A percentile compares a stretch with the other conserved stretches of the same genome.
Conservation (phyloP, 208 protist species). For the Leishmania guyanensis region DNA sequence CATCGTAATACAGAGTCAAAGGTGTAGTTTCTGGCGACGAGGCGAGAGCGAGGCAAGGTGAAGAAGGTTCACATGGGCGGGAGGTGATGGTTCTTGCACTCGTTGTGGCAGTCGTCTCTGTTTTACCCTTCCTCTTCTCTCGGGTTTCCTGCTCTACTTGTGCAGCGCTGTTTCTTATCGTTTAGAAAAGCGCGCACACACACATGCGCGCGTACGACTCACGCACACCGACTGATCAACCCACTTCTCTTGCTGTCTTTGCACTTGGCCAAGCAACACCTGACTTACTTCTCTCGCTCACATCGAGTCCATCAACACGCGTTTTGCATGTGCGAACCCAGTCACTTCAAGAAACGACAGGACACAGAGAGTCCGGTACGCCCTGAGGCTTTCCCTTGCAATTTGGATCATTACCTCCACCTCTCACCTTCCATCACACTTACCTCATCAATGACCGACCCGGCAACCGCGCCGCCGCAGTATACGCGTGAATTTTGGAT, state of each 20-base stretch:
- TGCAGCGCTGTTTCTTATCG: too few relatives aligned
- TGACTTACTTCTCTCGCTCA: neutral
- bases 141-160: neutral
- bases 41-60: neutral
- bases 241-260: neutral
- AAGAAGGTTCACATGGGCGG: neutral
- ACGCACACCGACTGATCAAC: neutral
- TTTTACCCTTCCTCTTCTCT: neutral
- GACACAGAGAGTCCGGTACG: too few relatives aligned
- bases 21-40: neutral
- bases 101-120: neutral
- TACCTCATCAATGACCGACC: neutral
- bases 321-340: too few relatives aligned
- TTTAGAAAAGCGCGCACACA: too few relatives aligned
- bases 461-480: neutral
- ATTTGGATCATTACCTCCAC: neutral
- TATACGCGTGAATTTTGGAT: constrained; percentile 42
- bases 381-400: neutral
- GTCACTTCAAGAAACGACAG: too few relatives aligned
- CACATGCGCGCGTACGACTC: too few relatives aligned
- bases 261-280: neutral
- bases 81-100: neutral
- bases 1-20: neutral
- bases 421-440: neutral
- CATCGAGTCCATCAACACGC: neutral